Evolutionary conservation across 169 alveolate species (phyloP).

Genomic region (Plasmodium gaboni): DNA sequence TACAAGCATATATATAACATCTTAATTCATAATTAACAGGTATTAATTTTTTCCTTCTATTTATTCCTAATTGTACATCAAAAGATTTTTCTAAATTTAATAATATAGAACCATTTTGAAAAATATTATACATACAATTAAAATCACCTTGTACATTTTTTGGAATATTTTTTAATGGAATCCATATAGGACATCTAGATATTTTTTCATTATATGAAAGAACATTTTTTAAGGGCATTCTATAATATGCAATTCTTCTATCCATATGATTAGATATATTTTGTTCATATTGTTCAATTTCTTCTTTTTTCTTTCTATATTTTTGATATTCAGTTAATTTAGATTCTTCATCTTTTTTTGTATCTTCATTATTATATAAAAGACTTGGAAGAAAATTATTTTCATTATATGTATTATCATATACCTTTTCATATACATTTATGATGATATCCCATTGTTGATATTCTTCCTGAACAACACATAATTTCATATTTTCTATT

Average conservation of each 20-base stretch:
- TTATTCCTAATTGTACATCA: conserved; percentile 77
- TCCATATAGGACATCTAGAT: conserved; percentile 88
- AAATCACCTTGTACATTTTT: conserved; percentile 59
- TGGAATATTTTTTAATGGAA: conserved; percentile 86
- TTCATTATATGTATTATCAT: not conserved
- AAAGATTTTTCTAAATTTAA: conserved; percentile 80
- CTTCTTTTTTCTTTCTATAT: not conserved
- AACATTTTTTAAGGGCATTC: conserved; percentile 81
- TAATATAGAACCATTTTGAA: conserved; percentile 84
- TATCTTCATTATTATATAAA: not conserved
- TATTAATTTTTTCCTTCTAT: conserved; percentile 83
- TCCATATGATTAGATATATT: conserved; percentile 16
- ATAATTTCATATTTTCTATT: conserved; percentile 80
- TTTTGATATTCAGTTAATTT: conserved; percentile 6
- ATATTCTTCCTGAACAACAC: conserved; percentile 82
- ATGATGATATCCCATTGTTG: conserved; percentile 91
- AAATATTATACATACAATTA: conserved; percentile 79
- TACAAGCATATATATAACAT: conserved; percentile 89
- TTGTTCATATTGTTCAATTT: conserved; percentile 10
- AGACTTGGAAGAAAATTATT: not conserved
- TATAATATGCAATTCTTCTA: conserved; percentile 82
- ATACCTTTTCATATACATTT: conserved; percentile 80
- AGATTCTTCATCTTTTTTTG: not conserved
- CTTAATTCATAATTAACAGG: conserved; percentile 89
- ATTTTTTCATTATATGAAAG: conserved; percentile 84